Evolutionary conservation across 768 basidiomycete genomes (phyloP), one percentile per base, ranked within the genome.

Genomic region (Zangia roseola): DNA sequence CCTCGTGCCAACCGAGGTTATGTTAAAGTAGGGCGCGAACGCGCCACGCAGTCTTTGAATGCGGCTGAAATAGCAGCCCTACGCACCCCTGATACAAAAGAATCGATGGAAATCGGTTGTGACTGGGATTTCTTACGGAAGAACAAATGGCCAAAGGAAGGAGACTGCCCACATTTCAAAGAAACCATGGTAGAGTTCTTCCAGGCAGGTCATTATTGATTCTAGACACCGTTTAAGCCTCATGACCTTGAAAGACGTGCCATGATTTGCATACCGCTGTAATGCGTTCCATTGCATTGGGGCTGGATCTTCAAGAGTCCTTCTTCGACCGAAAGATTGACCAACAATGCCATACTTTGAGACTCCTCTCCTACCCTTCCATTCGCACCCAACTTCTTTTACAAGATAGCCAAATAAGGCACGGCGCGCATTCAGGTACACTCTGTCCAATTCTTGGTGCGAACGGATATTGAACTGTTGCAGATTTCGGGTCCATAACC

Each of bases 61-160:
- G 75, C 81, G 10, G 67, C 74, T 14, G 89, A 91, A 69, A 92
- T 94, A 56, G 84, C 83, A 38, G 66, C 75, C 37, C 70, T 93
- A 17, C 82, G 91, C 16, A 72, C 91, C 0, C 91, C 91, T 0
- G 91, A 91, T 62, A 82, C 70, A 69, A 91, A 91, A 66, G 91
- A 94, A 66, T 74, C 82, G 8, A 91, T 94, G 83, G 91, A 94
- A 65, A 92, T 94, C 38, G 91, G 92, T 26, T 77, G 86, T 21
- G 90, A 94, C 49, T 87, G 86, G 82, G 89, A 88, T 55, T 71
- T 77, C 14, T 74, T 69, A 30, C 90, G 85, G 84, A 82, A 79
- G 63, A 94, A 94, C 63, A 76, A 77, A 55, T 94, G 92, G 91
- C 91, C 88, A 5, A 68, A 71, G 37, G 82, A 88, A 58, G 60